Percentiles rank a stretch among this genome's conserved stretches.
Evolutionary conservation across 345 rosid species (phyloP).

Genomic region (Aurinia saxatilis): DNA sequence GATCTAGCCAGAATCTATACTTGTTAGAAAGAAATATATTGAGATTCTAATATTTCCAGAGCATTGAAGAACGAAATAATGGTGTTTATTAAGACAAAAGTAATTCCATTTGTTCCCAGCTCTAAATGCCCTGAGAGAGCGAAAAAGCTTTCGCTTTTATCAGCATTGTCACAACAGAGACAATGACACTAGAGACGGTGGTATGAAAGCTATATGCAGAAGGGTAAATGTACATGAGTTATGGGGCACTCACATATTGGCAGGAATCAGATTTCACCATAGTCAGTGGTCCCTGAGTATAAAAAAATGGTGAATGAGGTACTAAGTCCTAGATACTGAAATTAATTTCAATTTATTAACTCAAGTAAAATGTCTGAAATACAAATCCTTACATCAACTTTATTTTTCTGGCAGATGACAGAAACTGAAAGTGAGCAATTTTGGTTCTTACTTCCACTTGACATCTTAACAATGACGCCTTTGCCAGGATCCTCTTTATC

Average conservation of each 20-base stretch:
- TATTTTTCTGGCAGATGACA: conserved; percentile 59
- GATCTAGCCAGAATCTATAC: neutral
- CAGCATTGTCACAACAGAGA: neutral
- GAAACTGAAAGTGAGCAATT: conserved; percentile 83
- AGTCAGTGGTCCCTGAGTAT: conserved; percentile 61
- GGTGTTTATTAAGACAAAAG: neutral
- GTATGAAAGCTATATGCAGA: neutral
- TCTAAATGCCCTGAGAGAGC: neutral
- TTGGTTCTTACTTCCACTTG: conserved; percentile 26
- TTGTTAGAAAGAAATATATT: neutral
- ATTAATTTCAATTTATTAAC: conserved; percentile 6
- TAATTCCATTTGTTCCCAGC: neutral
- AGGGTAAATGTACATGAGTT: conserved; percentile 7
- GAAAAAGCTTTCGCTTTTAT: neutral
- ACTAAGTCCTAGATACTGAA: neutral
- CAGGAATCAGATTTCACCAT: conserved; percentile 58
- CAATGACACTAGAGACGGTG: neutral
- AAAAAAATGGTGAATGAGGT: conserved; percentile 11
- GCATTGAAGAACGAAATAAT: neutral
- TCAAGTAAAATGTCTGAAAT: conserved; percentile 14
- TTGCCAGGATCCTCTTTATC: conserved; percentile 66
- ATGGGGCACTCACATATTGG: conserved; percentile 55
- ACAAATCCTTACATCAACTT: conserved; percentile 50
- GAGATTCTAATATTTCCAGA: neutral
- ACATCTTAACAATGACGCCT: conserved; percentile 79